Percentiles rank a stretch among this genome's conserved stretches.
phyloP scores from a whole-genome alignment of 495 filamentous ascomycete genomes.

The Tuber magnatum region DNA sequence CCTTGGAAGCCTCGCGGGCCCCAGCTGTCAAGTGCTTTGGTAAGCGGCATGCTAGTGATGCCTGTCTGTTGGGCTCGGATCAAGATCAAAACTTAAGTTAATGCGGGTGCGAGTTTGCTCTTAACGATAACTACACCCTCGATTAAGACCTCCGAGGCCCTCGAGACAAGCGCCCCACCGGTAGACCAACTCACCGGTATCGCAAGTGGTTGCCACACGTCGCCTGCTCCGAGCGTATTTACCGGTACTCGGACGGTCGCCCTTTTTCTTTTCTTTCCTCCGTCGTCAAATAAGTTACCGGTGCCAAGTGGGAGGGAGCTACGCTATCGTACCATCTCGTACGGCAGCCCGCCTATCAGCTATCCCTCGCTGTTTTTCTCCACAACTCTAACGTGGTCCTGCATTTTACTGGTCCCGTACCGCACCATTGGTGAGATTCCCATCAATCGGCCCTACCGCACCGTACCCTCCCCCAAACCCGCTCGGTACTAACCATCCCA shows the following conservation, averaged over 20 bases:
- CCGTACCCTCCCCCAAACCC: not conserved
- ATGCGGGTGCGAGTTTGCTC: not conserved
- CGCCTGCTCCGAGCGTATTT: not conserved
- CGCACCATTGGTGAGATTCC: not conserved
- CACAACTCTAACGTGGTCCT: not conserved
- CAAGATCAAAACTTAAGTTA: not conserved
- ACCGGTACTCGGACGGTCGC: too few species aligned
- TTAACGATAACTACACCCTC: not conserved
- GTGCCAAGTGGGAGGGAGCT: not conserved
- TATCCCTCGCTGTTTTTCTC: not conserved
- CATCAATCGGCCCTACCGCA: not conserved
- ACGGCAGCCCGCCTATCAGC: not conserved
- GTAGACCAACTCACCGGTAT: not conserved
- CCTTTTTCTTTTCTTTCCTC: not conserved
- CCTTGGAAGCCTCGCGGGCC: not conserved
- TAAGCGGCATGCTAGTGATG: not conserved
- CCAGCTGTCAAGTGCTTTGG: not conserved
- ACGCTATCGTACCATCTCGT: not conserved
- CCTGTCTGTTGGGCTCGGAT: not conserved
- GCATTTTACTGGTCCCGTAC: not conserved
- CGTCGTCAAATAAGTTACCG: not conserved
- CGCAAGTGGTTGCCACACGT: not conserved
- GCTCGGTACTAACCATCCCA: not conserved
- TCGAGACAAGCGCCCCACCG: too few species aligned
- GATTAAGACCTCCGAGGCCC: not conserved